Percentiles rank a stretch among this genome's conserved stretches.
These are phyloP conservation scores for Arthrobotrys conoides DNA, from an alignment of 2,329 filamentous ascomycete species.

Conservation along the genomic window DNA sequence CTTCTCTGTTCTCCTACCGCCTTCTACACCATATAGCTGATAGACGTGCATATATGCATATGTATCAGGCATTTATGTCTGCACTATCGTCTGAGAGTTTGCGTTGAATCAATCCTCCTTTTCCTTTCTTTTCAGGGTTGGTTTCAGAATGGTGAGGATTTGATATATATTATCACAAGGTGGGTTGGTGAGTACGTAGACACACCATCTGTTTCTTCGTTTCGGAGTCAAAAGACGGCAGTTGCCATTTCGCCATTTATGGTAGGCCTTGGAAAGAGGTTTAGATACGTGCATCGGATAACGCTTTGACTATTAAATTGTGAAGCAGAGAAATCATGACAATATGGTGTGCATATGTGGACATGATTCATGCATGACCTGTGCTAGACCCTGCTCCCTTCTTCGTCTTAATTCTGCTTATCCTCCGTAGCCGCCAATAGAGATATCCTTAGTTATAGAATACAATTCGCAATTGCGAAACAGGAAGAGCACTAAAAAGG, in stretches of 20 bases:
- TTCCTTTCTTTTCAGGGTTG: neutral
- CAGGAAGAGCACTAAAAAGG: neutral
- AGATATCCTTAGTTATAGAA: neutral
- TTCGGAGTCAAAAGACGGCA: slow-evolving; percentile 4
- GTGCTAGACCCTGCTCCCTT: neutral
- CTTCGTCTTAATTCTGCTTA: neutral
- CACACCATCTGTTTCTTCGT: neutral
- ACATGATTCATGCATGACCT: slow-evolving; percentile 22
- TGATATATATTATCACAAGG: slow-evolving; percentile 5
- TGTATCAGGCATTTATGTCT: neutral
- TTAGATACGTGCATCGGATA: neutral
- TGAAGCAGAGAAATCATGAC: neutral
- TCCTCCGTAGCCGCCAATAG: slow-evolving; percentile 7
- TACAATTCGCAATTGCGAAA: neutral
- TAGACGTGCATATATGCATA: neutral
- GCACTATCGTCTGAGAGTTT: neutral
- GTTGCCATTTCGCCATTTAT: neutral
- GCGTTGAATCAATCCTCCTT: neutral
- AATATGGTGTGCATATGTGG: no score
- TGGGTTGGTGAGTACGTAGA: slow-evolving; percentile 5
- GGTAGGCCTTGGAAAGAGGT: neutral
- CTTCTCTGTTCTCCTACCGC: neutral
- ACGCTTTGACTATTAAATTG: neutral
- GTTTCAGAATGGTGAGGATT: slow-evolving; percentile 20
- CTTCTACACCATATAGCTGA: neutral